Conservation (phyloP, 1,284 basidiomycete species). For the Phylloporus gajari region DNA sequence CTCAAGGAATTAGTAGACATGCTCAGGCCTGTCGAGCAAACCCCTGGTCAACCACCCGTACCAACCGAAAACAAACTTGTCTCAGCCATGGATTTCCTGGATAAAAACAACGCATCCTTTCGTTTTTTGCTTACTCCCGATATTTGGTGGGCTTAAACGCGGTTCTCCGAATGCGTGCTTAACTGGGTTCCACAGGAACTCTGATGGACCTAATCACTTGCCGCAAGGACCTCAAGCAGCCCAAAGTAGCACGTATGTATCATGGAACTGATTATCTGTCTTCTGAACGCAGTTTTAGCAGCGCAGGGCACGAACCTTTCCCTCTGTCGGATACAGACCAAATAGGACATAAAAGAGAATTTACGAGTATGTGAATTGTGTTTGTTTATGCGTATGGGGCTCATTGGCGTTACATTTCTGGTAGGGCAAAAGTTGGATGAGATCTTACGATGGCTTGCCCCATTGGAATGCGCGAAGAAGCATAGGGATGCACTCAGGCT, state of each 20-base stretch:
- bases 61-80: constrained; percentile 1
- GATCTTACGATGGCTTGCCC: constrained; percentile 9
- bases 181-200: background rate
- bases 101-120: background rate
- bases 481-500: constrained; percentile 5
- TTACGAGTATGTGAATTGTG: background rate
- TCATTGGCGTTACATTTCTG: background rate
- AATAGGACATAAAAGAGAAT: background rate
- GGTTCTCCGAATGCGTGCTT: background rate
- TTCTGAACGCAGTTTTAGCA: background rate
- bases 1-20: constrained; percentile 1
- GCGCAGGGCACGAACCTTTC: background rate
- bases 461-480: constrained; percentile 4
- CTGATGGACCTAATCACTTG: background rate
- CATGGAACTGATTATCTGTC: background rate
- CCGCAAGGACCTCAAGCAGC: background rate
- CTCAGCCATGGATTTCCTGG: background rate
- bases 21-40: background rate
- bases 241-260: constrained; percentile 1
- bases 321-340: background rate
- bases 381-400: background rate
- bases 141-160: background rate
- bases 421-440: constrained; percentile 9
- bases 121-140: constrained; percentile 5
- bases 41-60: background rate